phyloP scores from a whole-genome alignment of 495 filamentous ascomycete genomes.

The Penicillium manginii region DNA sequence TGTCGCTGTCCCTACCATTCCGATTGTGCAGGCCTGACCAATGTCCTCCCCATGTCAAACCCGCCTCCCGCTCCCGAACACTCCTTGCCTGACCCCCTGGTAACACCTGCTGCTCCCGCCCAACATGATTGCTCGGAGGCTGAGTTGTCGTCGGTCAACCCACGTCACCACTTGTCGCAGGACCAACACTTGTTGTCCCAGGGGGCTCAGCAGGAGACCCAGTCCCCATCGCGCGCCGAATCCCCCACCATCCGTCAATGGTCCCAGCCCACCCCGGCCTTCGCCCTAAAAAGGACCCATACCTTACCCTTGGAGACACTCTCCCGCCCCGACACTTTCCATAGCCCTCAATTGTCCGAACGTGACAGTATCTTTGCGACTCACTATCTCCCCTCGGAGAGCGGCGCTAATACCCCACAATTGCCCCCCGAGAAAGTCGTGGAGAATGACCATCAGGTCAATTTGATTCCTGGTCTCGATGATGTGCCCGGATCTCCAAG shows the following conservation, averaged over 20 bases:
- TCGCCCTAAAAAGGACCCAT: constrained; percentile 43
- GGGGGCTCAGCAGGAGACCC: constrained; percentile 32
- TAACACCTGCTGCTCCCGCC: constrained; percentile 53
- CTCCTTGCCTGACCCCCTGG: constrained; percentile 50
- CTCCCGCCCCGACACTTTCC: constrained; percentile 31
- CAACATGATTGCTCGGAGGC: constrained; percentile 51
- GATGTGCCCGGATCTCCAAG: constrained; percentile 40
- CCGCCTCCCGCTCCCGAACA: constrained; percentile 52
- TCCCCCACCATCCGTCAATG: constrained; percentile 45
- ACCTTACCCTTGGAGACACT: constrained; percentile 34
- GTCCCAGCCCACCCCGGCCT: constrained; percentile 34
- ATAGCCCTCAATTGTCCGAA: constrained; percentile 60
- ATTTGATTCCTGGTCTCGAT: constrained; percentile 34
- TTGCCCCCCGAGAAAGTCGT: constrained; percentile 43
- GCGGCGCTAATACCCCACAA: constrained; percentile 51
- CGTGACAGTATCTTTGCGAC: constrained; percentile 68
- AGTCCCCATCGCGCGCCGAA: constrained; percentile 46
- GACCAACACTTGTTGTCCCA: constrained; percentile 39
- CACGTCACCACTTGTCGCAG: constrained; percentile 46
- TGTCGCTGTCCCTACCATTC: constrained; percentile 32
- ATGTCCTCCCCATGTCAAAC: constrained; percentile 62
- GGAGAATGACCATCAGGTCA: constrained; percentile 37
- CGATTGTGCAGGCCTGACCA: constrained; percentile 47
- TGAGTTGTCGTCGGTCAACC: constrained; percentile 39
- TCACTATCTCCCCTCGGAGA: constrained; percentile 57